phyloP scores from a whole-genome alignment of 106 monocot genomes.

The Ottelia alismoides region DNA sequence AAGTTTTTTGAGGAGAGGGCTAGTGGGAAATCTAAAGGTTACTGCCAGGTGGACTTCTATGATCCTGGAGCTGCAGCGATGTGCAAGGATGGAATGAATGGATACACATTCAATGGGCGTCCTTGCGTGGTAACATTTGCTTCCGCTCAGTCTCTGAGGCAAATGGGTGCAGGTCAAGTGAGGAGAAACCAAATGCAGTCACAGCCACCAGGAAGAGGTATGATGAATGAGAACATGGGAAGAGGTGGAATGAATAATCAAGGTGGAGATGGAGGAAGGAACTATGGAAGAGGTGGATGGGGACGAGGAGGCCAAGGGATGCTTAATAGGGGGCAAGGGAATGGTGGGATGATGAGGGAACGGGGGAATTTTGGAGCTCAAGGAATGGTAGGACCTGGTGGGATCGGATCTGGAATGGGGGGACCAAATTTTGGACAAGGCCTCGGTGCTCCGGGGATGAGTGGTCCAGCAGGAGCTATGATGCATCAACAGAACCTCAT shows the following conservation, averaged over 20 bases:
- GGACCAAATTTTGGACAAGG: conserved; percentile 27
- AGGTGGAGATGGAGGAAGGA: conserved; percentile 10
- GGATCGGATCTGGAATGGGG: no score
- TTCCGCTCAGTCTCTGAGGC: conserved; percentile 34
- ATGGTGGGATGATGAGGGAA: conserved; percentile 28
- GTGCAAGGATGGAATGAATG: conserved; percentile 84
- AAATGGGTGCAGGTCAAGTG: conserved; percentile 31
- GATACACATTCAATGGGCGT: conserved; percentile 58
- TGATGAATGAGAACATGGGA: conserved; percentile 22
- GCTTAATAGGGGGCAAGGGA: no score
- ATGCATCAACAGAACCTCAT: conserved; percentile 50
- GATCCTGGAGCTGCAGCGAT: conserved; percentile 45
- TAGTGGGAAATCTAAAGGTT: conserved; percentile 90
- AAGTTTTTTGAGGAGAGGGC: conserved; percentile 90
- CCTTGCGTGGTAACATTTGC: conserved; percentile 75
- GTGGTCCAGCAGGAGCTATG: conserved; percentile 21
- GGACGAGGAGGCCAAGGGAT: conserved; percentile 36
- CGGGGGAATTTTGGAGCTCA: conserved; percentile 21
- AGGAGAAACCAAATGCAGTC: conserved; percentile 27
- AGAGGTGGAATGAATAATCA: conserved; percentile 18
- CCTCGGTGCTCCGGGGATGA: conserved; percentile 14
- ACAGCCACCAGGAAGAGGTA: conserved; percentile 29
- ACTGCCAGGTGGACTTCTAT: conserved; percentile 82
- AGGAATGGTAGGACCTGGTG: conserved; percentile 12
- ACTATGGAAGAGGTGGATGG: conserved; percentile 17